phyloP scores from a whole-genome alignment of 176 grass and related monocot species.

The Coix lacrymajobi region DNA sequence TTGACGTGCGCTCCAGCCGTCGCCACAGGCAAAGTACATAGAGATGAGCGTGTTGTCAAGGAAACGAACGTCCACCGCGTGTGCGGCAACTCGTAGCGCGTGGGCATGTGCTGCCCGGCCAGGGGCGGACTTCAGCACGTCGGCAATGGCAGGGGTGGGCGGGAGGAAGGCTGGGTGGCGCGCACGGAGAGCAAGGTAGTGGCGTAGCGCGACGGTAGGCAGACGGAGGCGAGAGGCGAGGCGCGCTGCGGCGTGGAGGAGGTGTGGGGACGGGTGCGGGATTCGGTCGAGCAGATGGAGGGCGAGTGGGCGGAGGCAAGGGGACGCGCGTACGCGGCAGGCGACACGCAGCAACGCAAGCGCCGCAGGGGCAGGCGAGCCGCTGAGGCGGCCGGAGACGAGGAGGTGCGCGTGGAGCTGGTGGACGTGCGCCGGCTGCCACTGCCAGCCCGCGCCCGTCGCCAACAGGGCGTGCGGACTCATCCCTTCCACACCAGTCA shows the following conservation, averaged over 20 bases:
- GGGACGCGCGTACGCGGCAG: not conserved
- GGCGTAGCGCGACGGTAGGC: conserved; percentile 15
- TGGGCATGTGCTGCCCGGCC: conserved; percentile 51
- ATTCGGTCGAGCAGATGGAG: conserved; percentile 22
- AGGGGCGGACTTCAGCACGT: conserved; percentile 38
- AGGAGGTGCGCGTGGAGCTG: conserved; percentile 39
- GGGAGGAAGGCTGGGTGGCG: conserved; percentile 21
- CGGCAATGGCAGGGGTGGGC: conserved; percentile 33
- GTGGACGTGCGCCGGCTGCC: conserved; percentile 41
- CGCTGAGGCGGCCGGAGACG: conserved; percentile 29
- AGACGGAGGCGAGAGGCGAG: conserved; percentile 15
- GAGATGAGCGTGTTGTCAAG: conserved; percentile 49
- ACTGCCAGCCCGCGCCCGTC: not conserved
- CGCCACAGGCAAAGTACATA: conserved; percentile 46
- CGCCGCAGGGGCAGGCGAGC: conserved; percentile 1
- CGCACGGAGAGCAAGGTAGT: conserved; percentile 22
- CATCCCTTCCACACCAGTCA: conserved; percentile 6
- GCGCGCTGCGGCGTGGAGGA: conserved; percentile 31
- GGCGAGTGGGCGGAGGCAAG: conserved; percentile 33
- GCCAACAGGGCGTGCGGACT: not conserved
- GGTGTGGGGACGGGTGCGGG: not conserved
- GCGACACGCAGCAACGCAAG: conserved; percentile 31
- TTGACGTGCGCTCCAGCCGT: not conserved
- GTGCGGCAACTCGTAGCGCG: conserved; percentile 26
- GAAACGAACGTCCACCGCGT: conserved; percentile 18